Percentiles rank a stretch among this genome's conserved stretches.
Conservation (phyloP, 2,329 filamentous ascomycete genomes). For the Coniosporium tulheliwenetii region DNA sequence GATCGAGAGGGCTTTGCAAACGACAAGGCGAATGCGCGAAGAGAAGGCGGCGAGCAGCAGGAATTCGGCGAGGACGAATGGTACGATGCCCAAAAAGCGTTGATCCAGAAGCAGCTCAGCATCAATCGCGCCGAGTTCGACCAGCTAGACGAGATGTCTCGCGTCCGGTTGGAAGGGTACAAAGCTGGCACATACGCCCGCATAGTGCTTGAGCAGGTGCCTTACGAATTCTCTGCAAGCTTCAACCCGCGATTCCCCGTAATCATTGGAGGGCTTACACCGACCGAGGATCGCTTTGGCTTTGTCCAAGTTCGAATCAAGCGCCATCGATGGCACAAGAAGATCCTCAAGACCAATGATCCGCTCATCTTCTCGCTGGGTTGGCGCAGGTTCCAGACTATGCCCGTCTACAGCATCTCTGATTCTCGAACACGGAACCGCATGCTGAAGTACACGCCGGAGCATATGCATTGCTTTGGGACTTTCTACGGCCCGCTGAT, state of each 20-base stretch:
- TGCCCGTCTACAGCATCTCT: constrained; percentile 88
- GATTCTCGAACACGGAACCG: constrained; percentile 87
- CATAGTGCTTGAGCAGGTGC: constrained; percentile 76
- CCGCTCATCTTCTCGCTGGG: constrained; percentile 93
- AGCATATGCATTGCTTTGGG: constrained; percentile 98
- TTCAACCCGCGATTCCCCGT: constrained; percentile 76
- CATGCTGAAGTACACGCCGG: constrained; percentile 97
- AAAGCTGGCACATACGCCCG: constrained; percentile 87
- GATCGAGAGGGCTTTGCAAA: constrained; percentile 92
- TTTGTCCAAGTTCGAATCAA: constrained; percentile 95
- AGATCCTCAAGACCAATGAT: constrained; percentile 96
- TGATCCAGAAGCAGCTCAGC: constrained; percentile 85
- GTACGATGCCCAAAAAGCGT: constrained; percentile 94
- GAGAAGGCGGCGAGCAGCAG: constrained; percentile 50
- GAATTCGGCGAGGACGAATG: constrained; percentile 96
- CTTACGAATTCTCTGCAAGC: constrained; percentile 71
- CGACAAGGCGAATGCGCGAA: constrained; percentile 63
- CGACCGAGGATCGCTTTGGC: constrained; percentile 90
- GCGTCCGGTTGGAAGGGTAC: constrained; percentile 75
- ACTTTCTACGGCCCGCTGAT: constrained; percentile 93
- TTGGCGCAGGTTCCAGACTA: constrained; percentile 86
- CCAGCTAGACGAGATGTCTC: constrained; percentile 67
- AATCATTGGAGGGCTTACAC: constrained; percentile 77
- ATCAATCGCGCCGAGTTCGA: constrained; percentile 95
- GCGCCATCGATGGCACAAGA: constrained; percentile 96